Percentiles rank a stretch among this genome's conserved stretches.
These are phyloP conservation scores for Penicillium turbatum DNA, from an alignment of 495 filamentous ascomycete genomes.

Conservation along the genomic window DNA sequence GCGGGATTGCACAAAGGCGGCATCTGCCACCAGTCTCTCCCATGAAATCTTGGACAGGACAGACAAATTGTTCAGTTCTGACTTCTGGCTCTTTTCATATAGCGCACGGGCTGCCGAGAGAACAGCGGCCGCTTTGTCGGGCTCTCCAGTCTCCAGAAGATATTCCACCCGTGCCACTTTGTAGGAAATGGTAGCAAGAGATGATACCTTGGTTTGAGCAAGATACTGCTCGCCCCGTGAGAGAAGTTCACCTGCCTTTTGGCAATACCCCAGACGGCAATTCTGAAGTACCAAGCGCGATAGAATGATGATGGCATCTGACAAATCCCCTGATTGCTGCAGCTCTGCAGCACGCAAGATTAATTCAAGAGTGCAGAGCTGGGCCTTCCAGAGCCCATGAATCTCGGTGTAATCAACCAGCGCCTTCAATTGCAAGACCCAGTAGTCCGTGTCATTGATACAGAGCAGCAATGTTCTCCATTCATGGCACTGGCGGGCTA, in stretches of 20 bases:
- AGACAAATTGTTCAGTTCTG: slow-evolving; percentile 24
- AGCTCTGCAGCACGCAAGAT: slow-evolving; percentile 55
- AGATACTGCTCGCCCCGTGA: slow-evolving; percentile 52
- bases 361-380: slow-evolving; percentile 42
- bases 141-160: slow-evolving; percentile 60
- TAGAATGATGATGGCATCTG: slow-evolving; percentile 53
- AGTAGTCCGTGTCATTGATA: slow-evolving; percentile 60
- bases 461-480: slow-evolving; percentile 46
- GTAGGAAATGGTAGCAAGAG: slow-evolving; percentile 50
- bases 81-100: slow-evolving; percentile 35
- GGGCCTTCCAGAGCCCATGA: slow-evolving; percentile 58
- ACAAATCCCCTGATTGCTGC: slow-evolving; percentile 45
- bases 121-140: slow-evolving; percentile 46
- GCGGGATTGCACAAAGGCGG: slow-evolving; percentile 56
- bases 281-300: slow-evolving; percentile 65
- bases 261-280: slow-evolving; percentile 70
- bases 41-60: slow-evolving; percentile 37
- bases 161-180: slow-evolving; percentile 73
- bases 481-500: slow-evolving; percentile 38
- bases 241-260: slow-evolving; percentile 64
- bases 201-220: slow-evolving; percentile 31
- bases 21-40: slow-evolving; percentile 48
- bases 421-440: slow-evolving; percentile 59
- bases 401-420: slow-evolving; percentile 76
- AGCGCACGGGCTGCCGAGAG: slow-evolving; percentile 31